Conservation (phyloP, 768 basidiomycete genomes). For the Dacryopinax primogenitus region DNA sequence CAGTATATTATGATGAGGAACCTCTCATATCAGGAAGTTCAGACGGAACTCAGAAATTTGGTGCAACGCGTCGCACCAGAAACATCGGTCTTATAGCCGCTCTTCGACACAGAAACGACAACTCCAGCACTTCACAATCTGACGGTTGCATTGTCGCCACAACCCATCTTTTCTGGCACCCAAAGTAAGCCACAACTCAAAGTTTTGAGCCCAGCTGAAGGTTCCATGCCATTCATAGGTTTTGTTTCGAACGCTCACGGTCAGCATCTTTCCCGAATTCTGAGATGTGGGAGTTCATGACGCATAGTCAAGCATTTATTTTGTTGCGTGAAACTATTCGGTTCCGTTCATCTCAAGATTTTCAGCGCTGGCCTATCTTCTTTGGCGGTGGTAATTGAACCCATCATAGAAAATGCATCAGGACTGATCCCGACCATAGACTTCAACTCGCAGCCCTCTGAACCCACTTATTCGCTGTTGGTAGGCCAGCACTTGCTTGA, state of each 20-base stretch:
- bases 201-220: background rate
- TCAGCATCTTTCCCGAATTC: constrained; percentile 18
- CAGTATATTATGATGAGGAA: constrained; percentile 59
- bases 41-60: constrained; percentile 29
- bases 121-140: constrained; percentile 13
- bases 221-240: constrained; percentile 31
- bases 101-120: constrained; percentile 35
- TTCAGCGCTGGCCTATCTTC: constrained; percentile 59
- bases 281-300: background rate
- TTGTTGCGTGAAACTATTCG: constrained; percentile 48
- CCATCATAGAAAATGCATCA: background rate
- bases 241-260: constrained; percentile 76
- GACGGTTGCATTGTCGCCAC: constrained; percentile 67
- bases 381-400: constrained; percentile 60
- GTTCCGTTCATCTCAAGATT: constrained; percentile 39
- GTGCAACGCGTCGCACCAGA: constrained; percentile 53
- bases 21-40: constrained; percentile 29
- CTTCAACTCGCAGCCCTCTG: constrained; percentile 78
- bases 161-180: constrained; percentile 94
- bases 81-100: constrained; percentile 72
- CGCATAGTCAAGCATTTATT: constrained; percentile 58
- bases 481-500: constrained; percentile 45
- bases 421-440: constrained; percentile 37
- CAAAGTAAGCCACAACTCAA: constrained; percentile 40
- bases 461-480: constrained; percentile 69